phyloP scores from a whole-genome alignment of 2,329 filamentous ascomycete species.

The Verticillium longisporum region DNA sequence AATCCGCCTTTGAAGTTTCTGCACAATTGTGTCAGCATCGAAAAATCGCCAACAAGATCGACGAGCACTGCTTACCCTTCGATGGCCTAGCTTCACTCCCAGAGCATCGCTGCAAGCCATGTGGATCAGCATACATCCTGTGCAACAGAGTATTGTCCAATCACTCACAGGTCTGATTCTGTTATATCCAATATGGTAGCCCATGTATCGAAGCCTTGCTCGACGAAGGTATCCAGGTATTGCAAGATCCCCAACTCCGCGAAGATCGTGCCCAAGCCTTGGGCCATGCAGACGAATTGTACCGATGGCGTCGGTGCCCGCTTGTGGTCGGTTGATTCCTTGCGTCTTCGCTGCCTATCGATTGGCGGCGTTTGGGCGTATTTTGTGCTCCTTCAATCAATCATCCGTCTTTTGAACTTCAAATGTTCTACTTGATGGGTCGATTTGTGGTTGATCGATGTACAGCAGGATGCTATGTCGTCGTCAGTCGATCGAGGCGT shows the following conservation, averaged over 20 bases:
- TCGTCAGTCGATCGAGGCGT: not conserved
- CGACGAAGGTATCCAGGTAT: slow-evolving; percentile 65
- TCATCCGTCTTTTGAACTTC: not conserved
- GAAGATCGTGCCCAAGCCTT: slow-evolving; percentile 57
- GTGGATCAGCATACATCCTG: not conserved
- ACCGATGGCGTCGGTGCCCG: not conserved
- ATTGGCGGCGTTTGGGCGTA: not conserved
- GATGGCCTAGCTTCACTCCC: slow-evolving; percentile 73
- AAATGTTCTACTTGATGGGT: no score
- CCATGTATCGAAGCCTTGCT: slow-evolving; percentile 82
- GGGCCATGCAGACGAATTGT: slow-evolving; percentile 34
- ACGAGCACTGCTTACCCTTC: slow-evolving; percentile 51
- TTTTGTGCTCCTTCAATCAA: not conserved
- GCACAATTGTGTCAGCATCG: not conserved
- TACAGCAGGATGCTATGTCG: not conserved
- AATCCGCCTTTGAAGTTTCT: slow-evolving; percentile 81
- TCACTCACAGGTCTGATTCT: slow-evolving; percentile 69
- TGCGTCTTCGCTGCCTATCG: not conserved
- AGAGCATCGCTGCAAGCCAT: slow-evolving; percentile 52
- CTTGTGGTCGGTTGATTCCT: not conserved
- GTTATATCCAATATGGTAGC: slow-evolving; percentile 78
- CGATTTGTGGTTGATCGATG: no score
- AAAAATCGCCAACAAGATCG: not conserved
- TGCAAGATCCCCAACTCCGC: slow-evolving; percentile 72
- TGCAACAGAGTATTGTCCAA: not conserved